Percentiles rank a stretch among this genome's conserved stretches.
phyloP scores from a whole-genome alignment of 176 grass and related monocot species.

The Zizania latifolia region DNA sequence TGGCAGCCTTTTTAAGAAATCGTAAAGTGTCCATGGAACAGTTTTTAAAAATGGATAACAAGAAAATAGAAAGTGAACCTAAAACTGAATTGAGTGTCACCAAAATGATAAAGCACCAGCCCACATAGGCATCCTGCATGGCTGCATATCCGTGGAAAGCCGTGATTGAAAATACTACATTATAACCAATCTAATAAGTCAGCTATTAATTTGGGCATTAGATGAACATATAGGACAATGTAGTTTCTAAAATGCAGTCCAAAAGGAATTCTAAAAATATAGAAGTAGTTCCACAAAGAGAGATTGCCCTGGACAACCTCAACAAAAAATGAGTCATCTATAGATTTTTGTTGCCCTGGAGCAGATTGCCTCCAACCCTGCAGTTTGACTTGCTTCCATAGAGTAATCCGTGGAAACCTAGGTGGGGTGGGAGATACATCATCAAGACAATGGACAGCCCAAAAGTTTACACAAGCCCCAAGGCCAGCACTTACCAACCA shows the following conservation, averaged over 20 bases:
- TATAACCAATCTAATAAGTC: too few relatives aligned
- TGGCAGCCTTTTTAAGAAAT: constrained; percentile 80
- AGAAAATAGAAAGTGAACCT: background rate
- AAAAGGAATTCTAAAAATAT: too few relatives aligned
- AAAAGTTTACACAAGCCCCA: constrained; percentile 51
- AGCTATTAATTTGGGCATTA: too few relatives aligned
- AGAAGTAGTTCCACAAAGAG: too few relatives aligned
- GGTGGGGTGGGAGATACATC: constrained; percentile 67
- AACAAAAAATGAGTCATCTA: constrained; percentile 45
- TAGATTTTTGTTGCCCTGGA: constrained; percentile 24
- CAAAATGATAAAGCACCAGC: too few relatives aligned
- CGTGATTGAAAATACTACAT: too few relatives aligned
- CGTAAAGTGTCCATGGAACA: background rate
- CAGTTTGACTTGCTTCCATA: constrained; percentile 65
- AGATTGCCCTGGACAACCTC: too few relatives aligned
- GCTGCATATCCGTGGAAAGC: too few relatives aligned
- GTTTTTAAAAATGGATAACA: background rate
- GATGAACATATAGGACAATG: too few relatives aligned
- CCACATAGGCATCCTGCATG: too few relatives aligned
- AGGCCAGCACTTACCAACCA: constrained; percentile 76
- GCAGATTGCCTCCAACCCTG: constrained; percentile 16
- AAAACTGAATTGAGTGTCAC: background rate
- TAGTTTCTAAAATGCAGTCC: too few relatives aligned
- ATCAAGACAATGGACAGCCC: constrained; percentile 86
- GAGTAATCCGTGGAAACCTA: constrained; percentile 69